Evolutionary conservation across 805 yeast species (phyloP).

Genomic region (Ogataea henricii): DNA sequence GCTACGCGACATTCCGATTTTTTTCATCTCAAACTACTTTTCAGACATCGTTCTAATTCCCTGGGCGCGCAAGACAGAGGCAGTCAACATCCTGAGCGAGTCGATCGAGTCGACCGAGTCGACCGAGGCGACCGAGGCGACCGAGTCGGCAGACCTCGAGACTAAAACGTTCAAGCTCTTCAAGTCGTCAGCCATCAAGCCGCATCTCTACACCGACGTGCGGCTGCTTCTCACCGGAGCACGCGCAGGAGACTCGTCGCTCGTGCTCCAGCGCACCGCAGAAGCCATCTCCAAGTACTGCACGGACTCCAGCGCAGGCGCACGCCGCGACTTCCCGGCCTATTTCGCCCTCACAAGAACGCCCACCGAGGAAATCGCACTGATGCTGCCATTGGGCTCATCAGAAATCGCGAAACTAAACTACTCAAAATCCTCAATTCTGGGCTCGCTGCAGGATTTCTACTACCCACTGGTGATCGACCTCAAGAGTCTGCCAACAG

Average conservation of each 20-base stretch:
- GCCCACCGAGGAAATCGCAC: constrained; percentile 50
- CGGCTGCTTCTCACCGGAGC: constrained; percentile 60
- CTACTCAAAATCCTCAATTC: constrained; percentile 42
- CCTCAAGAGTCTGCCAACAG: constrained; percentile 53
- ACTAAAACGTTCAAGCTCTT: constrained; percentile 40
- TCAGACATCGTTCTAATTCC: constrained; percentile 68
- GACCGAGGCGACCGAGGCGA: constrained; percentile 21
- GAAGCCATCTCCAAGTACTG: constrained; percentile 33
- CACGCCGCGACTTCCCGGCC: constrained; percentile 34
- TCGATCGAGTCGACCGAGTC: not conserved
- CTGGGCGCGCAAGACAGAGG: constrained; percentile 42
- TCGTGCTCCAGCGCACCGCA: constrained; percentile 46
- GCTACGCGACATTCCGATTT: constrained; percentile 55
- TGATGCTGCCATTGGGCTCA: constrained; percentile 47
- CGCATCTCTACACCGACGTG: constrained; percentile 42
- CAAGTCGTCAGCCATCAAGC: constrained; percentile 41
- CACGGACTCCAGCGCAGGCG: constrained; percentile 13
- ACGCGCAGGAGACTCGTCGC: constrained; percentile 47
- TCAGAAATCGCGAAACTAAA: constrained; percentile 40
- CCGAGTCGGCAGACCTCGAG: constrained; percentile 32
- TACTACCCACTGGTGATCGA: constrained; percentile 60
- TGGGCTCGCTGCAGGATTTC: constrained; percentile 59
- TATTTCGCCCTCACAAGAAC: constrained; percentile 57
- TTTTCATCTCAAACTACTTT: constrained; percentile 63
- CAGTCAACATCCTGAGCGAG: constrained; percentile 40